A percentile compares a stretch with the other conserved stretches of the same genome.
Evolutionary conservation across 495 filamentous ascomycete genomes (phyloP).

Genomic region (Penicillium steckii): DNA sequence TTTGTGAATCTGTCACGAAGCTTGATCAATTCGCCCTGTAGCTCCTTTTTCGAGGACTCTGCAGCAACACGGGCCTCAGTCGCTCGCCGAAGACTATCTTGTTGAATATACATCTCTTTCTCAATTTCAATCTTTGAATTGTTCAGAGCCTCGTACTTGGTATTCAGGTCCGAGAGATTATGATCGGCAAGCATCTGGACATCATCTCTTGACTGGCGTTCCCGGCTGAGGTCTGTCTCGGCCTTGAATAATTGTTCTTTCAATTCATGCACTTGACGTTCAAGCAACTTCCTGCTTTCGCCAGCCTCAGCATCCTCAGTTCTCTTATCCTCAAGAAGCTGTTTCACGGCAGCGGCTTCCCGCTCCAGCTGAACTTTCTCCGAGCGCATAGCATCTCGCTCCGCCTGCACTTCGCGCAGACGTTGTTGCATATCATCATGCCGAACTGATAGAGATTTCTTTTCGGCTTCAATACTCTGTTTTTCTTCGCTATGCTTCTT

Average conservation of each 20-base stretch:
- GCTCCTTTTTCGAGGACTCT: constrained; percentile 85
- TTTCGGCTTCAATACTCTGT: constrained; percentile 74
- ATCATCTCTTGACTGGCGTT: constrained; percentile 94
- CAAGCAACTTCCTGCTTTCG: constrained; percentile 80
- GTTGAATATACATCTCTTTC: constrained; percentile 97
- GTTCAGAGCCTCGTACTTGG: constrained; percentile 85
- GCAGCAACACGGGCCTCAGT: constrained; percentile 74
- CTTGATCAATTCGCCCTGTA: constrained; percentile 79
- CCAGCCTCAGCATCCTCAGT: constrained; percentile 86
- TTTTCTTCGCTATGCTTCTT: constrained; percentile 76
- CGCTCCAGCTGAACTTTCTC: constrained; percentile 81
- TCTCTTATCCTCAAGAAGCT: constrained; percentile 80
- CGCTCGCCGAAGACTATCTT: constrained; percentile 86
- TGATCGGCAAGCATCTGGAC: constrained; percentile 90
- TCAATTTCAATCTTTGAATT: constrained; percentile 97
- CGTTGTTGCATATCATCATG: constrained; percentile 78
- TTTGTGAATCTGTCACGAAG: constrained; percentile 79
- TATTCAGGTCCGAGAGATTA: constrained; percentile 74
- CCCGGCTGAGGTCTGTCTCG: constrained; percentile 85
- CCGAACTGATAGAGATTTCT: constrained; percentile 61
- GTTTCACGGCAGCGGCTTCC: constrained; percentile 85
- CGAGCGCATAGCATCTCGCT: constrained; percentile 80
- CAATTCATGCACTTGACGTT: constrained; percentile 82
- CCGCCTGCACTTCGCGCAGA: constrained; percentile 81
- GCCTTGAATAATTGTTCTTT: constrained; percentile 81